Conservation (phyloP, 495 filamentous ascomycete genomes). For the Daldinia caldariorum region DNA sequence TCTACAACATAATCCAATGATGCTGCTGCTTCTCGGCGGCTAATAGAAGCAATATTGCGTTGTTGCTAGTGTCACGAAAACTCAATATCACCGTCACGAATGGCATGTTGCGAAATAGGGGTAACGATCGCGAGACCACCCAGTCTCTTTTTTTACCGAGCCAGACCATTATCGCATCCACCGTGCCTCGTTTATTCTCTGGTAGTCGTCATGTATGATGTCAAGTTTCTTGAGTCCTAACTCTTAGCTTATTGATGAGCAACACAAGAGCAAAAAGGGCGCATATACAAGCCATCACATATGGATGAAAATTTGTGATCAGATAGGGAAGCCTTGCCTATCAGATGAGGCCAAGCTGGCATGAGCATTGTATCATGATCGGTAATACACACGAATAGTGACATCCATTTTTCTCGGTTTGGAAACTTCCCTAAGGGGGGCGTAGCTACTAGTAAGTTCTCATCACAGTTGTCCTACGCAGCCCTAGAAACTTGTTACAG, state of each 20-base stretch:
- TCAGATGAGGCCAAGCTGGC: conserved; percentile 10
- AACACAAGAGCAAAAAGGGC: background rate
- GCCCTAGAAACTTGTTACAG: conserved; percentile 24
- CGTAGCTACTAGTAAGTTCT: background rate
- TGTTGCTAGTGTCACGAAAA: conserved; percentile 21
- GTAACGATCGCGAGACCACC: conserved; percentile 6
- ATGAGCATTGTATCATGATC: conserved; percentile 15
- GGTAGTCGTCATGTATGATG: conserved; percentile 5
- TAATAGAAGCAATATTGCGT: conserved; percentile 7
- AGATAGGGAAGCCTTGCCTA: background rate
- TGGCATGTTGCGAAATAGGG: conserved; percentile 8
- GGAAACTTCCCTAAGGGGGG: conserved; percentile 17
- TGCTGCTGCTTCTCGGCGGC: conserved; percentile 7
- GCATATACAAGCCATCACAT: background rate
- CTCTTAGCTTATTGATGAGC: background rate
- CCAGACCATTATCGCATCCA: conserved; percentile 7
- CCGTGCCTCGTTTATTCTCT: background rate
- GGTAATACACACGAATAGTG: conserved; percentile 10
- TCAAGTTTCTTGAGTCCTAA: background rate
- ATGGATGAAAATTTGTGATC: background rate
- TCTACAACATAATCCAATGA: conserved; percentile 7
- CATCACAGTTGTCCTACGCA: conserved; percentile 20
- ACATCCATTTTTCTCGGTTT: conserved; percentile 18
- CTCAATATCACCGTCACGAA: conserved; percentile 17
- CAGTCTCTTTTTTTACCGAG: conserved; percentile 21